Base-by-base conservation (phyloP, 2,329 filamentous ascomycete genomes). In the Nothophaeocryptopus gaeumannii region DNA sequence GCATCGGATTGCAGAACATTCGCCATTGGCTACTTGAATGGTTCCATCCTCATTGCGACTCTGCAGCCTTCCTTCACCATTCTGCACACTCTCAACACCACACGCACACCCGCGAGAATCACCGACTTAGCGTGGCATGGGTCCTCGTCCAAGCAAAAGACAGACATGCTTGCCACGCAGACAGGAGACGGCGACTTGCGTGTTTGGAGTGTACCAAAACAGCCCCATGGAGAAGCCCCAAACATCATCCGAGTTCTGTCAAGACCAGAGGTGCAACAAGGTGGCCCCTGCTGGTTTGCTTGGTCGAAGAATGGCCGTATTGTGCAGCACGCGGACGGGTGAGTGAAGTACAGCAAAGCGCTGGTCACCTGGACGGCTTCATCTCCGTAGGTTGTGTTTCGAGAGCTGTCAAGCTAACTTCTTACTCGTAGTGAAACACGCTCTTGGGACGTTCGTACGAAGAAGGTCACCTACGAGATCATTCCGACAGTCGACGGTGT, bases 251-350 rank as follows among this genome's bases (percentile, higher is more conserved):
- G 93, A 55, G 85, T 95, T 26, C 74, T 99, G 41, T 92, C 89
- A 68, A 80, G 88, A 61, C 84, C 84, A 7, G 90, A 96, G 54
- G 84, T 84, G 58, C 84, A 80, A 58, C 74, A 82, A 31, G 73
- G 82, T 2, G 89, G 89, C 1, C 86, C 88, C 33, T 96, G 95
- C 67, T 99, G 93, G 93, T 91, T 96, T 77, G 87, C 84, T 14
- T 99, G 93, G 93, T 97, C 93, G 0, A 97, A 96, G 73, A 97
- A 96, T 73, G 93, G 93, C 34, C 86, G 91, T 59, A 90, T 99
- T 58, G 84, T 99, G 56, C 93, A 99, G 71, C 91, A 84, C 70
- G 87, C 88, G 5, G 89, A 96, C 71, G 84, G 85, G 91, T 96
- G 77, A 74, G 88, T 82, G 47, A 32, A 30, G 11, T 8, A 16